Percentiles rank a stretch among this genome's conserved stretches.
Conservation (phyloP, 495 filamentous ascomycete species). For the Aspergillus sclerotiicarbonarius region DNA sequence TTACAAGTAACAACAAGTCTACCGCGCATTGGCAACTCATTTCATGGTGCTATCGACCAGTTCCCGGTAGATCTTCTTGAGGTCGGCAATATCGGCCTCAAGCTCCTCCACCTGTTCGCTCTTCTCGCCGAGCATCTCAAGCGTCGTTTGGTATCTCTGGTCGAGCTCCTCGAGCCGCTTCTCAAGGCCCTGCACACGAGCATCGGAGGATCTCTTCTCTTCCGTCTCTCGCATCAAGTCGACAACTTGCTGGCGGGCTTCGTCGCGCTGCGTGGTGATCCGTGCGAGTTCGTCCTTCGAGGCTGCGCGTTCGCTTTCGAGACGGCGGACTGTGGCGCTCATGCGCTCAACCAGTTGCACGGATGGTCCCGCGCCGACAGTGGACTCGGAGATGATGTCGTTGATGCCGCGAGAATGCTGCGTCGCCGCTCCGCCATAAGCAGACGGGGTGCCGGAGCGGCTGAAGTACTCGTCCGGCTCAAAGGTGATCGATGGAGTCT, state of each 20-base stretch:
- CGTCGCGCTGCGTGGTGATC: constrained; percentile 79
- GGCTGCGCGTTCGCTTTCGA: constrained; percentile 87
- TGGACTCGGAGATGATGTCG: constrained; percentile 86
- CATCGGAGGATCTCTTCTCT: constrained; percentile 57
- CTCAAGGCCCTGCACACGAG: constrained; percentile 63
- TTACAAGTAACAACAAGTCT: constrained; percentile 11
- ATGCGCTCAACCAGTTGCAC: constrained; percentile 97
- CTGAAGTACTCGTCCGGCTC: constrained; percentile 71
- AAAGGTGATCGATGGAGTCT: constrained; percentile 57
- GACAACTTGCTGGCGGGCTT: constrained; percentile 87
- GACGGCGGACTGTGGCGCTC: constrained; percentile 83
- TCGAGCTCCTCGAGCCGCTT: constrained; percentile 56
- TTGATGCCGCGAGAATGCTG: constrained; percentile 61
- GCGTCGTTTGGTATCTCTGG: constrained; percentile 77
- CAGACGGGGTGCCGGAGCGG: constrained; percentile 56
- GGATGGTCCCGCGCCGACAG: constrained; percentile 83
- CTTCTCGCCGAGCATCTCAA: constrained; percentile 97
- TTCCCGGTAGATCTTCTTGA: constrained; percentile 94
- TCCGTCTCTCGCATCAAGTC: constrained; percentile 83
- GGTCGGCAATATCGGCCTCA: constrained; percentile 79
- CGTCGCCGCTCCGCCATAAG: constrained; percentile 38
- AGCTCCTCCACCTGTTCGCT: constrained; percentile 92
- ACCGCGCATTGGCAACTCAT: constrained; percentile 34
- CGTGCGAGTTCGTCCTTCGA: constrained; percentile 80
- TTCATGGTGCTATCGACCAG: constrained; percentile 81